Evolutionary conservation across 208 protist genomes (phyloP).

Genomic region (Perkinsela sp.): DNA sequence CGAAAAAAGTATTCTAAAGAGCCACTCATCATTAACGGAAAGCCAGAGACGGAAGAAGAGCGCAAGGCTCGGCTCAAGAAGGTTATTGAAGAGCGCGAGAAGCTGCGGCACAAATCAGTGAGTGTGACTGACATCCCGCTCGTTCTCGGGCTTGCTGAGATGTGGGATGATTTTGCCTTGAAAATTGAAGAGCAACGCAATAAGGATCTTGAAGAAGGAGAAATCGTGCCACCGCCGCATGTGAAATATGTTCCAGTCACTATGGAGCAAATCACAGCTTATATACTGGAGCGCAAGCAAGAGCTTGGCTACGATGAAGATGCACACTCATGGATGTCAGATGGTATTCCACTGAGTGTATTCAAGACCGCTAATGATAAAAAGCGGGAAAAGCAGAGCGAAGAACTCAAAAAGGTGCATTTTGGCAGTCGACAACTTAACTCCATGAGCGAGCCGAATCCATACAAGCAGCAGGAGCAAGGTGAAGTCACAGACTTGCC

Average conservation of each 20-base stretch:
- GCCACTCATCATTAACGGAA: background rate
- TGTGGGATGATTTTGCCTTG: background rate
- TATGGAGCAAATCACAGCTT: background rate
- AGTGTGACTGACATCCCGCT: background rate
- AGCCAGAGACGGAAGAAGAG: background rate
- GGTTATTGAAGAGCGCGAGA: background rate
- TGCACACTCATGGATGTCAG: background rate
- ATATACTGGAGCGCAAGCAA: background rate
- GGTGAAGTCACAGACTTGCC: background rate
- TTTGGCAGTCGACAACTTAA: background rate
- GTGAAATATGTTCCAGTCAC: background rate
- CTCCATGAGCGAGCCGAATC: background rate
- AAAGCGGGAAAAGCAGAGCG: background rate
- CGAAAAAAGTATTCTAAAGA: background rate
- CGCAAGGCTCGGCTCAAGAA: background rate
- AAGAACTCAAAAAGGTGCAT: background rate
- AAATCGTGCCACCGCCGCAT: background rate
- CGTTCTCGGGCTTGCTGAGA: background rate
- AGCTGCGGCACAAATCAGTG: constrained; percentile 1
- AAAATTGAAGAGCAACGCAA: background rate
- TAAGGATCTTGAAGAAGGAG: background rate
- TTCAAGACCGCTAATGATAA: background rate
- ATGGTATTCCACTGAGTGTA: background rate
- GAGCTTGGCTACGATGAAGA: background rate
- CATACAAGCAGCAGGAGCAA: background rate